These are phyloP conservation scores for Populus deltoides DNA, from an alignment of 345 rosid species.

Conservation along the genomic window DNA sequence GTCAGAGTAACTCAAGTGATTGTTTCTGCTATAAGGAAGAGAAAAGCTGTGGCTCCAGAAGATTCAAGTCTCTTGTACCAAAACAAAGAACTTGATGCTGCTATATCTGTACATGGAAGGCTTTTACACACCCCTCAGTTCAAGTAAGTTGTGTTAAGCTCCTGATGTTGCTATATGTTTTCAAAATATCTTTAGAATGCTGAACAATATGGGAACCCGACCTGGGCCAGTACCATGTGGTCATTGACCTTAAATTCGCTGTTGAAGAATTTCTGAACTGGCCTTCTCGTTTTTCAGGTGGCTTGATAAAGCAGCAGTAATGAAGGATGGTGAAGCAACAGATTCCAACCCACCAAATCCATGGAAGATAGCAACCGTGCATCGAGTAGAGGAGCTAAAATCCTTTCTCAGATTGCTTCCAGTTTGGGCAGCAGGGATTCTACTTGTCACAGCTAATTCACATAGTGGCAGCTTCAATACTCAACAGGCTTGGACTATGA, in stretches of 20 bases:
- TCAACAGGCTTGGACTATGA: constrained; percentile 60
- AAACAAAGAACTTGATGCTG: constrained; percentile 48
- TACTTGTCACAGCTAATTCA: constrained; percentile 46
- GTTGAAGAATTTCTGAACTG: neutral
- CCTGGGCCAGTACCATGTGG: neutral
- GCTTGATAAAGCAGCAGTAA: constrained; percentile 56
- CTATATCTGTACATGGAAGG: constrained; percentile 46
- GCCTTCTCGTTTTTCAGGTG: constrained; percentile 32
- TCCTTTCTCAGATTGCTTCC: constrained; percentile 57
- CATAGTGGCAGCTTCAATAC: constrained; percentile 54
- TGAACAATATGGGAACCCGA: neutral
- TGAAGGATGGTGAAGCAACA: constrained; percentile 31
- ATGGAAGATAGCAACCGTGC: constrained; percentile 58
- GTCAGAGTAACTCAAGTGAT: constrained; percentile 49
- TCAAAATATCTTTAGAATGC: too few species aligned
- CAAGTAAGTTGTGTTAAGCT: constrained; percentile 36
- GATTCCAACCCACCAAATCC: constrained; percentile 26
- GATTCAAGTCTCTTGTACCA: constrained; percentile 38
- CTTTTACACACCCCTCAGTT: constrained; percentile 59
- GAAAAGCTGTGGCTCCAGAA: constrained; percentile 27
- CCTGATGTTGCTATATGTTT: too few species aligned
- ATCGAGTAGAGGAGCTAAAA: constrained; percentile 62
- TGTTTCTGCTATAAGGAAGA: constrained; percentile 51
- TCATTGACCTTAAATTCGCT: neutral
- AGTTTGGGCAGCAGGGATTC: constrained; percentile 54